These are phyloP conservation scores for Aspergillus sp. DNA, from an alignment of 2,329 filamentous ascomycete genomes.

Conservation along the genomic window DNA sequence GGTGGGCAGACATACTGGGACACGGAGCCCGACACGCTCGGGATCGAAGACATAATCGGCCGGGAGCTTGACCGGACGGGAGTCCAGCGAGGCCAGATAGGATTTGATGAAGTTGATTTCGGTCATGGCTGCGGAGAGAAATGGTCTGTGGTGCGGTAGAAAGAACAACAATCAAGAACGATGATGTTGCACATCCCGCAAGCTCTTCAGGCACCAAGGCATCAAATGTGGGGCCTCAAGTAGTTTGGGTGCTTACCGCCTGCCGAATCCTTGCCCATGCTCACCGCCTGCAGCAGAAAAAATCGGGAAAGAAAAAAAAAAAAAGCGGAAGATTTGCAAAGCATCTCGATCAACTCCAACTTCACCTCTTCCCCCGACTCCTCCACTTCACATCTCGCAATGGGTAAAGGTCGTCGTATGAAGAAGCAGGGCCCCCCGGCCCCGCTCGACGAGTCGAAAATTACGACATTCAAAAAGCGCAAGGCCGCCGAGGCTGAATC, in stretches of 20 bases:
- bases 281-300: conserved; percentile 28
- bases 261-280: conserved; percentile 15
- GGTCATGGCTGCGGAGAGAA: conserved; percentile 54
- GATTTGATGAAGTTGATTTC: conserved; percentile 81
- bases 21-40: conserved; percentile 69
- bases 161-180: neutral
- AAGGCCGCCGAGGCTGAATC: conserved; percentile 69
- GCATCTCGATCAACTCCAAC: conserved; percentile 10
- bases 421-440: conserved; percentile 90
- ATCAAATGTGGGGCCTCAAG: conserved; percentile 10
- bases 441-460: conserved; percentile 69
- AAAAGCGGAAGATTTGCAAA: conserved; percentile 27
- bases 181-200: neutral
- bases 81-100: conserved; percentile 78
- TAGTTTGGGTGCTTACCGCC: conserved; percentile 18
- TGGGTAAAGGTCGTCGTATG: conserved; percentile 90
- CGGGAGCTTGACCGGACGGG: conserved; percentile 75
- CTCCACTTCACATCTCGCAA: conserved; percentile 45
- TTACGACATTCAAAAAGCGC: conserved; percentile 68
- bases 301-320: conserved; percentile 24
- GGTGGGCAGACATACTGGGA: conserved; percentile 59
- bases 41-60: conserved; percentile 88
- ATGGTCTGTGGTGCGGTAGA: neutral
- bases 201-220: neutral
- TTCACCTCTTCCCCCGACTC: conserved; percentile 6